Evolutionary conservation across 768 basidiomycete genomes (phyloP).

Genomic region (Termitomyces heimii): DNA sequence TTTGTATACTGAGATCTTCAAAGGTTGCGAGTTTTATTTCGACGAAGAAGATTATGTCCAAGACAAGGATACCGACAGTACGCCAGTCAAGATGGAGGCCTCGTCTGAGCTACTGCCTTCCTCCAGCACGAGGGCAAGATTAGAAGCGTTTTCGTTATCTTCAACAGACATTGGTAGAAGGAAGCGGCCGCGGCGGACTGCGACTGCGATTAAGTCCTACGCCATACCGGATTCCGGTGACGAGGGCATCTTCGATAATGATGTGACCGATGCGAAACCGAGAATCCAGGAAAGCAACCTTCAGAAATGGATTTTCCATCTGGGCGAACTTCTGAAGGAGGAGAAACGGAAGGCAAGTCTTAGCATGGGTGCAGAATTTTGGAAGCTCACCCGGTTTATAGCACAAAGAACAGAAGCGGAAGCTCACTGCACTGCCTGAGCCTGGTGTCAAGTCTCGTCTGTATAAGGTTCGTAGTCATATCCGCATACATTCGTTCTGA

Average conservation of each 20-base stretch:
- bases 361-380: constrained; percentile 2
- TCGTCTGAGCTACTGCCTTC: constrained; percentile 20
- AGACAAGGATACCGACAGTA: constrained; percentile 13
- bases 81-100: constrained; percentile 38
- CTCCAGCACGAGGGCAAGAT: constrained; percentile 15
- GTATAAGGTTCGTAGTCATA: constrained; percentile 42
- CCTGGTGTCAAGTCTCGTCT: constrained; percentile 45
- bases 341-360: constrained; percentile 63
- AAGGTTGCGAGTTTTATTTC: constrained; percentile 62
- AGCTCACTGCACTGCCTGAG: constrained; percentile 35
- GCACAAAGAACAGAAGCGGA: constrained; percentile 62
- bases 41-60: constrained; percentile 65
- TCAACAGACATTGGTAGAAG: constrained; percentile 21
- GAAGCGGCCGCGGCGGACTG: constrained; percentile 58
- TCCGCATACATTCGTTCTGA: background rate
- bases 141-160: constrained; percentile 15
- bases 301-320: constrained; percentile 66
- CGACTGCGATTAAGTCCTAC: constrained; percentile 54
- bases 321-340: constrained; percentile 51
- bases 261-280: constrained; percentile 27
- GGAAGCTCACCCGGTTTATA: constrained; percentile 19
- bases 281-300: constrained; percentile 34
- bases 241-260: constrained; percentile 42
- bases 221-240: constrained; percentile 68
- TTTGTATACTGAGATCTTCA: constrained; percentile 57